Evolutionary conservation across 441 rosid species (phyloP), one percentile per base, ranked within the genome.

Genomic region (Macaranga tanarius): DNA sequence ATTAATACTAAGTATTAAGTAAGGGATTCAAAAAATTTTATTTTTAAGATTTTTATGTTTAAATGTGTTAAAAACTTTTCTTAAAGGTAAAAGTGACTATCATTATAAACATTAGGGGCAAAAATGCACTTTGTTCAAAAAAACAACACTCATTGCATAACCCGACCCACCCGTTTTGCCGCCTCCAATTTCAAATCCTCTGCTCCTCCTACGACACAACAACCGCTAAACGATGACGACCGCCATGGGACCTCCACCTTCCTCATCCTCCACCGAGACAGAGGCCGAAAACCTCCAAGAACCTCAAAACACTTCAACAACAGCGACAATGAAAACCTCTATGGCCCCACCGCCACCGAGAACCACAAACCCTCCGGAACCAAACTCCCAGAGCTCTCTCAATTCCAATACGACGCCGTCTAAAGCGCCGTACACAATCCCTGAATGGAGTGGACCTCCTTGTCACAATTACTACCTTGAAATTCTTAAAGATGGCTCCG

Each of bases 391-490:
- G 0, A 73, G 69, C 44, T 79, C 83, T 0, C 40, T 59, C 50
- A 13, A 38, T 56, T 17, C 66, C 65, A 71, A 70, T 51, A 70
- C 77, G 50, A 68, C 70, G 3, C 73, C 65, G 20, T 38, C 69
- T 23, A 68, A 66, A 23, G 95, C 90, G 56, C 98, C 98, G 12
- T 93, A 95, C 82, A 79, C 84, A 63, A 86, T 93, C 23, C 99
- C 99, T 34, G 91, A 87, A 65, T 95, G 99, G 98, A 91, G 97
- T 77, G 93, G 90, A 4, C 83, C 92, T 17, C 98, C 97, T 10
- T 56, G 82, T 67, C 93, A 95, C 58, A 71, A 71, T 15, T 95
- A 89, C 68, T 83, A 57, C 69, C 76, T 95, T 17, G 98, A 95
- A 84, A 86, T 95, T 15, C 95, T 93, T 75, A 93, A 89, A 63